Evolutionary conservation across 345 rosid genomes (phyloP).

Genomic region (Populus nigra): DNA sequence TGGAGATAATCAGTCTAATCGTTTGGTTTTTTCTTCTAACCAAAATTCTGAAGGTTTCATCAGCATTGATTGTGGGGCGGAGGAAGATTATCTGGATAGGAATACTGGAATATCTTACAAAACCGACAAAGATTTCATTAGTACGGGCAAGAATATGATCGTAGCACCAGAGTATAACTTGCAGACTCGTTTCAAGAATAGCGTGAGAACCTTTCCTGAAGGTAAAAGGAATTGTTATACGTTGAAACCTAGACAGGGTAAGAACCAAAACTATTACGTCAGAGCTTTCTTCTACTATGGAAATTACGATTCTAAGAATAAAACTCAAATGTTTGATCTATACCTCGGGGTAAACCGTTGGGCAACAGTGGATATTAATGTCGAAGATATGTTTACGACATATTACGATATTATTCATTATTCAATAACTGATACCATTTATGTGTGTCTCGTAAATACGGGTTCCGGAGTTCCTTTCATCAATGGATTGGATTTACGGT

Average conservation of each 20-base stretch:
- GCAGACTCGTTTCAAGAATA: too few species aligned
- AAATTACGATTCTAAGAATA: slow-evolving; percentile 33
- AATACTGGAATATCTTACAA: slow-evolving; percentile 30
- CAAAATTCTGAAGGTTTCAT: slow-evolving; percentile 37
- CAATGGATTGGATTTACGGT: too few species aligned
- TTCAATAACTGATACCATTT: neutral
- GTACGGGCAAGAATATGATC: slow-evolving; percentile 22
- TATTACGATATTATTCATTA: neutral
- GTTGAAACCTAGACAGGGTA: slow-evolving; percentile 26
- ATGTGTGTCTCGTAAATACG: slow-evolving; percentile 16
- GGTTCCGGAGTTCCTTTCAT: slow-evolving; percentile 8
- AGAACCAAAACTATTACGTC: slow-evolving; percentile 32
- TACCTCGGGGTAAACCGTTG: slow-evolving; percentile 19
- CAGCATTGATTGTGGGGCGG: slow-evolving; percentile 51
- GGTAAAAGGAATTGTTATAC: slow-evolving; percentile 47
- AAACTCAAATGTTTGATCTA: slow-evolving; percentile 30
- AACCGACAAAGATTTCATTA: slow-evolving; percentile 36
- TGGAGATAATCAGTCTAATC: too few species aligned
- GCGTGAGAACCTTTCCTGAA: slow-evolving; percentile 35
- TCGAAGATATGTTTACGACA: too few species aligned
- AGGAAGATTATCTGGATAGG: slow-evolving; percentile 22
- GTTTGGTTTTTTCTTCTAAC: neutral
- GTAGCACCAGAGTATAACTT: slow-evolving; percentile 10
- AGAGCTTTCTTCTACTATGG: slow-evolving; percentile 40
- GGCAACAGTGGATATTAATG: neutral